These are phyloP conservation scores for Geotrichum aggregatum DNA, from an alignment of 1,139 yeast genomes.

Conservation along the genomic window DNA sequence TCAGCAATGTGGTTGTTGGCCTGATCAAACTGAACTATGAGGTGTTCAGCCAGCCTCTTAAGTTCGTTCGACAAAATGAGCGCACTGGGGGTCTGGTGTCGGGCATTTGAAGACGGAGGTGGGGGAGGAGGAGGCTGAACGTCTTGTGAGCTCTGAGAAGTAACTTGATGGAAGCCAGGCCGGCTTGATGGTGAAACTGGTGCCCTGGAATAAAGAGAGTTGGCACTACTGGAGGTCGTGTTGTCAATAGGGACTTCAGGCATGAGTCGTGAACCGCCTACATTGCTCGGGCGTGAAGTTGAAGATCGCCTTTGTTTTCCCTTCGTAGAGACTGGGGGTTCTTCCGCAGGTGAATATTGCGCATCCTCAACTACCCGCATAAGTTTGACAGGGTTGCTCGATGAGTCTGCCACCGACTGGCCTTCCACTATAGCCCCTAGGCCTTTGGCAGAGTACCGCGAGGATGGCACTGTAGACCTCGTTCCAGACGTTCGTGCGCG, in stretches of 20 bases:
- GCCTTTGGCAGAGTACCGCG: slow-evolving; percentile 9
- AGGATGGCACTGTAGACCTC: slow-evolving; percentile 6
- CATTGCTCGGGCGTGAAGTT: slow-evolving; percentile 6
- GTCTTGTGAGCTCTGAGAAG: background rate
- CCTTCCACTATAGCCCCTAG: slow-evolving; percentile 1
- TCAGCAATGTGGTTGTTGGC: slow-evolving; percentile 13
- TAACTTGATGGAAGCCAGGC: background rate
- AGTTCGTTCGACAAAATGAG: slow-evolving; percentile 14
- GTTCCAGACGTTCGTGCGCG: slow-evolving; percentile 8
- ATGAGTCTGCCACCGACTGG: slow-evolving; percentile 1
- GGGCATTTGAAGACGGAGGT: background rate
- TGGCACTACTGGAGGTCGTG: background rate
- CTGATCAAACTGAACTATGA: slow-evolving; percentile 13
- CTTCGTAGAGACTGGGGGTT: background rate
- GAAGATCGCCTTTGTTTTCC: slow-evolving; percentile 1
- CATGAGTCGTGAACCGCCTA: slow-evolving; percentile 12
- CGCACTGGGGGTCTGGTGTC: background rate
- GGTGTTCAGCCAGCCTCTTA: slow-evolving; percentile 12
- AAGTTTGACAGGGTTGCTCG: slow-evolving; percentile 3
- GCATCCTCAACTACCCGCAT: slow-evolving; percentile 14
- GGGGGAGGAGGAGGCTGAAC: background rate
- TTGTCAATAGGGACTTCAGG: slow-evolving; percentile 12
- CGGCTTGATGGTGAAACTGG: slow-evolving; percentile 8
- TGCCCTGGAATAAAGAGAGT: background rate
- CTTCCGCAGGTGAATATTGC: slow-evolving; percentile 12